Percentiles rank a stretch among this genome's conserved stretches.
Evolutionary conservation across 768 basidiomycete species (phyloP).

Genomic region (Leccinum broughii): DNA sequence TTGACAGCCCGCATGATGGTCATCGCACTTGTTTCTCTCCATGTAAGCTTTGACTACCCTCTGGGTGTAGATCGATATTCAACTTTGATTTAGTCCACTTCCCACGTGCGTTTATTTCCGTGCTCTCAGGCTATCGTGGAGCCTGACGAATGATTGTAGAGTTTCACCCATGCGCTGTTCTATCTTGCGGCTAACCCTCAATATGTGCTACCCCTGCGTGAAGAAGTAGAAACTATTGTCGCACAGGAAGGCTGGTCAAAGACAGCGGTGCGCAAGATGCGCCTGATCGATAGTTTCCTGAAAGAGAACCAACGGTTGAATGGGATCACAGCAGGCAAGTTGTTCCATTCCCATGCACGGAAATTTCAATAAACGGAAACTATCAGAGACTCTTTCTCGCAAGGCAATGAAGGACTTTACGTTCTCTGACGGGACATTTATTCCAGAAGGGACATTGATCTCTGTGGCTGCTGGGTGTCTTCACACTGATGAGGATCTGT

Average conservation of each 20-base stretch:
- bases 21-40: not conserved
- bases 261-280: not conserved
- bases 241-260: not conserved
- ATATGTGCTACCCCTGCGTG: not conserved
- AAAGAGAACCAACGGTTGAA: not conserved
- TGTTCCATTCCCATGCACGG: not conserved
- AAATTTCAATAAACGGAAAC: not conserved
- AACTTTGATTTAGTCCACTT: not conserved
- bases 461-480: constrained; percentile 2
- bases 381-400: not conserved
- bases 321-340: not conserved
- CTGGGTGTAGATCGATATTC: not conserved
- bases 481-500: constrained; percentile 20
- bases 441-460: not conserved
- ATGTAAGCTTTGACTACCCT: constrained; percentile 11
- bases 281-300: not conserved
- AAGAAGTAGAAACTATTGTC: not conserved
- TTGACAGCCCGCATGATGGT: not conserved
- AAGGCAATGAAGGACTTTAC: constrained; percentile 1
- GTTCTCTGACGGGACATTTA: not conserved
- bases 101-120: not conserved
- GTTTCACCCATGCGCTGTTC: not conserved
- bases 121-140: not conserved
- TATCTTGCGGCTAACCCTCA: not conserved
- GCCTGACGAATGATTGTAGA: not conserved